A percentile compares a stretch with the other conserved stretches of the same genome.
Evolutionary conservation across 306 rosid species (phyloP).

Genomic region (Mucuna pruriens): DNA sequence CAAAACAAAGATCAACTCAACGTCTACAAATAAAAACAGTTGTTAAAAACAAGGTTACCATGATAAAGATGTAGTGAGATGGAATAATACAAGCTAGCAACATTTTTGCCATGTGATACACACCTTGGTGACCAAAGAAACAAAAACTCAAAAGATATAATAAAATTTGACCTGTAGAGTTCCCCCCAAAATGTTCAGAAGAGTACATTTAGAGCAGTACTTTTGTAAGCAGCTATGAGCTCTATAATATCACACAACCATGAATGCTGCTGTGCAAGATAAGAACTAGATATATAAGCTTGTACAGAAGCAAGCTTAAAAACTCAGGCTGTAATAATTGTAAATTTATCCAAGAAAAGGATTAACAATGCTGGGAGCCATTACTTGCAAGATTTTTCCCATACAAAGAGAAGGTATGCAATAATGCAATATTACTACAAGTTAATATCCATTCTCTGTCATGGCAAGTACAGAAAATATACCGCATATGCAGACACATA

Average conservation of each 20-base stretch:
- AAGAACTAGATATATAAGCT: constrained; percentile 11
- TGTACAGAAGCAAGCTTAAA: neutral
- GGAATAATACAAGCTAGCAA: constrained; percentile 22
- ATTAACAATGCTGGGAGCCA: constrained; percentile 3
- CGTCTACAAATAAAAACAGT: constrained; percentile 11
- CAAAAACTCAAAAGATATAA: neutral
- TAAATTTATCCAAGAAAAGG: constrained; percentile 9
- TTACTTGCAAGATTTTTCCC: neutral
- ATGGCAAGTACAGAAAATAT: neutral
- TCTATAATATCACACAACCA: constrained; percentile 12
- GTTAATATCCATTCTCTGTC: neutral
- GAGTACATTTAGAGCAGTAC: neutral
- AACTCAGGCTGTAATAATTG: neutral
- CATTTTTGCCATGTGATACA: neutral
- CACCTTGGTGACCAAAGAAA: neutral
- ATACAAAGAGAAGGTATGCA: constrained; percentile 3
- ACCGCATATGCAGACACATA: neutral
- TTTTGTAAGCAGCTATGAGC: neutral
- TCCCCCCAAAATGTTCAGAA: neutral
- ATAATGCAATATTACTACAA: neutral
- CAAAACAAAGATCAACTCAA: constrained; percentile 14
- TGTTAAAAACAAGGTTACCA: constrained; percentile 26
- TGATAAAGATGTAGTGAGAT: constrained; percentile 6
- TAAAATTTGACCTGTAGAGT: neutral
- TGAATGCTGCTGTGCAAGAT: neutral